Evolutionary conservation across 495 filamentous ascomycete species (phyloP), one percentile per base, ranked within the genome.

Genomic region (Hyaloscypha finlandica): DNA sequence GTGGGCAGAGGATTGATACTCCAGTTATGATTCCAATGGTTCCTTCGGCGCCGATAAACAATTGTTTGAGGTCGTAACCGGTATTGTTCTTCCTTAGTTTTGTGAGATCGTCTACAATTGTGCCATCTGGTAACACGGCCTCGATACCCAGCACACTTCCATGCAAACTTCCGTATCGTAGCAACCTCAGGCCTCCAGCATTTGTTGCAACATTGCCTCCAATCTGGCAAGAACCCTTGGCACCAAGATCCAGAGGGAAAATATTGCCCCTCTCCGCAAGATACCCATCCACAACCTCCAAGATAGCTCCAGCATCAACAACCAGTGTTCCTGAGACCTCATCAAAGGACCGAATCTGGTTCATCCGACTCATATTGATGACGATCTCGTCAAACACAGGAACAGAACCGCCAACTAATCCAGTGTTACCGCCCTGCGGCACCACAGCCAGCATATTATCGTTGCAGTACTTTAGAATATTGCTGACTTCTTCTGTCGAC

Each of bases 181-280:
- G 83, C 16, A 99, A 81, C 51, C 95, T 86, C 39, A 99, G 84
- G 0, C 95, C 95, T 58, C 95, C 95, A 2, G 95, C 95, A 71
- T 99, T 99, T 39, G 94, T 97, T 0, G 95, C 88, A n/a, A 98
- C 90, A 74, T 97, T 98, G n/a, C 96, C 95, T 65, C 96, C 95
- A 65, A 99, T 89, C 59, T 98, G 96, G 80, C 96, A 98, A 11
- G 92, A 97, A 9, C 95, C 95, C 80, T 99, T 99, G 2, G 95
- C 95, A 66, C 95, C 95, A 22, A 99, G 86, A 75, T 99, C 95
- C 61, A 99, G 81, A 31, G 95, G 95, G 80, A 98, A 99, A 65
- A 97, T 89, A 76, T 97, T 88, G 14, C 84, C 84, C 61, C 85
- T 88, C 75, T 93, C 84, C 9, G 89, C 91, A 25, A 98, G 81